Evolutionary conservation across 176 grass and related monocot species (phyloP).

Genomic region (Eleusine coracana): DNA sequence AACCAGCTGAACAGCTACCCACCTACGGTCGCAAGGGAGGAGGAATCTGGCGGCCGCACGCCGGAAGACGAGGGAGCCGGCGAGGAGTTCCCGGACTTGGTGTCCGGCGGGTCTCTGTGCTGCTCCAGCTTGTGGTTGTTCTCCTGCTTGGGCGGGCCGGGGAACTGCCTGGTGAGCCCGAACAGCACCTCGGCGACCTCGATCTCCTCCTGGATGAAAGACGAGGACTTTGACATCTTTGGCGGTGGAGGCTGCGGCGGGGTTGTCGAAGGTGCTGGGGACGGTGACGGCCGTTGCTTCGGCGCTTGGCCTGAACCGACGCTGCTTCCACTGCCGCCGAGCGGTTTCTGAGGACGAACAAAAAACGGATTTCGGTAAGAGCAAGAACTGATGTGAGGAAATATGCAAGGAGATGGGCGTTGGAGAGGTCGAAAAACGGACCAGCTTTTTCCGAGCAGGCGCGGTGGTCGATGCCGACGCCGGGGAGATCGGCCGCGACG

Average conservation of each 20-base stretch:
- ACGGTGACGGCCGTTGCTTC: constrained; percentile 44
- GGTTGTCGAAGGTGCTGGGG: constrained; percentile 35
- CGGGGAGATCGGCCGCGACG: constrained; percentile 83
- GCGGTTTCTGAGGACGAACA: constrained; percentile 57
- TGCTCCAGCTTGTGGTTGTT: constrained; percentile 63
- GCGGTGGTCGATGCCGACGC: constrained; percentile 58
- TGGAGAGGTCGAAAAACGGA: constrained; percentile 21
- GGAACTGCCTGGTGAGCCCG: constrained; percentile 86
- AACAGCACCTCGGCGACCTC: constrained; percentile 98
- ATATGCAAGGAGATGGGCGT: neutral
- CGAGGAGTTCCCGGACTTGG: constrained; percentile 72
- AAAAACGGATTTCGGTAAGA: constrained; percentile 13
- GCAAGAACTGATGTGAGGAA: constrained; percentile 16
- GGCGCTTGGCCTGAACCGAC: constrained; percentile 33
- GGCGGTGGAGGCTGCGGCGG: constrained; percentile 47
- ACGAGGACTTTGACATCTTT: constrained; percentile 69
- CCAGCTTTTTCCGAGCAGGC: constrained; percentile 79
- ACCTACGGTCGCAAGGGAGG: constrained; percentile 63
- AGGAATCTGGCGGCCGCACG: constrained; percentile 56
- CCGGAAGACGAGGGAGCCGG: constrained; percentile 63
- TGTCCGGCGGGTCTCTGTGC: constrained; percentile 52
- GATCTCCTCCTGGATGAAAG: constrained; percentile 95
- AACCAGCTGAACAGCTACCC: neutral
- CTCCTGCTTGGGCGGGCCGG: constrained; percentile 59
- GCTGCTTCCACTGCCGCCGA: constrained; percentile 43